Conservation (phyloP, 2,329 filamentous ascomycete species). For the Juglanconis juglandina region DNA sequence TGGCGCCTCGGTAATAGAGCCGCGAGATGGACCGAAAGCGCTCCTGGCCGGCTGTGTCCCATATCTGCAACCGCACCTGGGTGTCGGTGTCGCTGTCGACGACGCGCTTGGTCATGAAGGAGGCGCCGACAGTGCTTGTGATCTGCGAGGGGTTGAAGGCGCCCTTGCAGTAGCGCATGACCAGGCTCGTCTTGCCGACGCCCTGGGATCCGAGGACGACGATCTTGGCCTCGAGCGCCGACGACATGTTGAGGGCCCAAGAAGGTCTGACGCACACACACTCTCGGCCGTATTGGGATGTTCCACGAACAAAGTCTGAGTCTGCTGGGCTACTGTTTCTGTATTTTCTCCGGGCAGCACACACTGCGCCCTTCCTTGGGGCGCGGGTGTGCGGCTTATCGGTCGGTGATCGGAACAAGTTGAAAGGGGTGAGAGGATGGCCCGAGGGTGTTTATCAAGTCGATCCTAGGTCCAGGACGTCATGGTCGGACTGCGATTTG, state of each 20-base stretch:
- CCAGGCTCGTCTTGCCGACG: slow-evolving; percentile 75
- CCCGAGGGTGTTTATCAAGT: too few species aligned
- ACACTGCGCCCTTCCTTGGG: too few species aligned
- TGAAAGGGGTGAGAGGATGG: too few species aligned
- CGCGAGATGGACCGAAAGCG: slow-evolving; percentile 91
- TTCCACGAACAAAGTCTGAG: too few species aligned
- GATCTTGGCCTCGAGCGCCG: slow-evolving; percentile 76
- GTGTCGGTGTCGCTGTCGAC: slow-evolving; percentile 82
- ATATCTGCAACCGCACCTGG: slow-evolving; percentile 86
- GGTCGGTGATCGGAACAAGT: too few species aligned
- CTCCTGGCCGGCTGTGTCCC: slow-evolving; percentile 94
- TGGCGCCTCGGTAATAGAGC: slow-evolving; percentile 93
- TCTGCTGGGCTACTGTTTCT: too few species aligned
- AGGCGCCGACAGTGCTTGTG: slow-evolving; percentile 73
- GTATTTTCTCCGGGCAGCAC: too few species aligned
- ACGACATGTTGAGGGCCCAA: slow-evolving; percentile 27
- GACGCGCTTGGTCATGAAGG: slow-evolving; percentile 75
- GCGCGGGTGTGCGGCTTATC: too few species aligned
- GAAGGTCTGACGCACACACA: not conserved
- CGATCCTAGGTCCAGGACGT: too few species aligned
- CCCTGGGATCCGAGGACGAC: slow-evolving; percentile 76
- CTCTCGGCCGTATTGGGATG: not conserved
- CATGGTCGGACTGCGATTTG: too few species aligned
- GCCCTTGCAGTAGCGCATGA: slow-evolving; percentile 73
- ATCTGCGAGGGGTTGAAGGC: slow-evolving; percentile 63